Percentiles rank a stretch among this genome's conserved stretches.
phyloP scores from a whole-genome alignment of 495 filamentous ascomycete species.

The Trichoderma gamsii region DNA sequence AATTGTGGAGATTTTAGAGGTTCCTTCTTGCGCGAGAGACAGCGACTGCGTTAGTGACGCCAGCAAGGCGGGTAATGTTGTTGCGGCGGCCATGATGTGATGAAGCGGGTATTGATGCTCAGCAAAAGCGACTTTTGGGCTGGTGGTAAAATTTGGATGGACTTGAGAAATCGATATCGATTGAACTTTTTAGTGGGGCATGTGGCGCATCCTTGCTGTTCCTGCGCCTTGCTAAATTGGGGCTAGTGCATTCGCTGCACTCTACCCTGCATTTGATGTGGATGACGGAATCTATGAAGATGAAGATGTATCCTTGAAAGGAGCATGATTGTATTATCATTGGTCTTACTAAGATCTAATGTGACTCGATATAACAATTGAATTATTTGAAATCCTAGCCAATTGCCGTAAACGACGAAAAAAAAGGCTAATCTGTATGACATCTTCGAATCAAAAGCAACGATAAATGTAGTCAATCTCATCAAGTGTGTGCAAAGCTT shows the following conservation, averaged over 20 bases:
- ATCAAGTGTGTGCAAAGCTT: not conserved
- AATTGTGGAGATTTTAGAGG: constrained; percentile 52
- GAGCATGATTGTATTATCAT: not conserved
- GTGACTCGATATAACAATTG: too few relatives aligned
- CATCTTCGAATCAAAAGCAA: too few relatives aligned
- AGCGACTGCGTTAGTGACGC: constrained; percentile 60
- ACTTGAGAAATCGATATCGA: constrained; percentile 3
- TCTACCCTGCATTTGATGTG: not conserved
- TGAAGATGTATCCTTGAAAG: not conserved
- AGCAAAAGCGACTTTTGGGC: not conserved
- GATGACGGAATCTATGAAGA: not conserved
- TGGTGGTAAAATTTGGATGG: constrained; percentile 10
- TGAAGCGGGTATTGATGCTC: not conserved
- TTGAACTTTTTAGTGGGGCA: constrained; percentile 17
- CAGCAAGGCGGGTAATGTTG: constrained; percentile 52
- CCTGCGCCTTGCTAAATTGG: constrained; percentile 1
- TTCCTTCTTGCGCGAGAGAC: constrained; percentile 50
- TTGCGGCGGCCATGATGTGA: constrained; percentile 40
- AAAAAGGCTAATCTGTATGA: too few relatives aligned
- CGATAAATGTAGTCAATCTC: too few relatives aligned
- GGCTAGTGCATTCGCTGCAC: not conserved
- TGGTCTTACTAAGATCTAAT: not conserved
- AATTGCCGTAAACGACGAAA: too few relatives aligned
- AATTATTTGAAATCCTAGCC: too few relatives aligned
- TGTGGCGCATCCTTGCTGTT: not conserved